Percentiles rank a stretch among this genome's conserved stretches.
Evolutionary conservation across 2,329 filamentous ascomycete genomes (phyloP).

Genomic region (Macroventuria anomochaeta): DNA sequence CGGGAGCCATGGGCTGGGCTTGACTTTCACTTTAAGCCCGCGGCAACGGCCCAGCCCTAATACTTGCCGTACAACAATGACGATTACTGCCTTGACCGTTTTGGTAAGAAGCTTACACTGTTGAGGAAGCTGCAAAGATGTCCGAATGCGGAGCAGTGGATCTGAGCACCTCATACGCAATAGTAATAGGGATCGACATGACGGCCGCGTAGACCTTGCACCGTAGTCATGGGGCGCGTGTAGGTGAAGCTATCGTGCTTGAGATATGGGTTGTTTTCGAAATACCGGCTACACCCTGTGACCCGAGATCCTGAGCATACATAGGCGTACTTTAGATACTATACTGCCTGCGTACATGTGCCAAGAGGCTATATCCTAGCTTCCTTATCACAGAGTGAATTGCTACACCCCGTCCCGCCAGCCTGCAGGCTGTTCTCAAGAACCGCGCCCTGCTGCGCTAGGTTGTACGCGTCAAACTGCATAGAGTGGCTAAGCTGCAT

Average conservation of each 20-base stretch:
- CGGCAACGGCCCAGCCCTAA: constrained; percentile 2
- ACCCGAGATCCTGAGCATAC: no score
- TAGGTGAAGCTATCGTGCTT: background rate
- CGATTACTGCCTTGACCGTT: constrained; percentile 12
- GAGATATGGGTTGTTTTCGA: no score
- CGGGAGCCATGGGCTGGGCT: constrained; percentile 4
- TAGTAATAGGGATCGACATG: constrained; percentile 9
- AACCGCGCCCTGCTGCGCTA: no score
- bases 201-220: background rate
- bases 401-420: no score
- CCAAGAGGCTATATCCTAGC: no score
- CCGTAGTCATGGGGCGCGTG: constrained; percentile 1
- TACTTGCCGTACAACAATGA: constrained; percentile 6
- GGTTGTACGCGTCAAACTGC: no score
- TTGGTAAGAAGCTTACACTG: constrained; percentile 11
- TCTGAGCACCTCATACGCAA: constrained; percentile 16
- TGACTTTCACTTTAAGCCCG: constrained; percentile 19
- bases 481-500: no score
- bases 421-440: no score
- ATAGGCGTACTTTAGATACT: no score
- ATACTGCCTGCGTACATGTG: no score
- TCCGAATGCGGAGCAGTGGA: constrained; percentile 7
- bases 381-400: no score
- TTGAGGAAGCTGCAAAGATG: constrained; percentile 17
- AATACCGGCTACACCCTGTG: no score